Percentiles rank a stretch among this genome's conserved stretches.
phyloP scores from a whole-genome alignment of 1,284 basidiomycete genomes.

The Leccinum insolens region DNA sequence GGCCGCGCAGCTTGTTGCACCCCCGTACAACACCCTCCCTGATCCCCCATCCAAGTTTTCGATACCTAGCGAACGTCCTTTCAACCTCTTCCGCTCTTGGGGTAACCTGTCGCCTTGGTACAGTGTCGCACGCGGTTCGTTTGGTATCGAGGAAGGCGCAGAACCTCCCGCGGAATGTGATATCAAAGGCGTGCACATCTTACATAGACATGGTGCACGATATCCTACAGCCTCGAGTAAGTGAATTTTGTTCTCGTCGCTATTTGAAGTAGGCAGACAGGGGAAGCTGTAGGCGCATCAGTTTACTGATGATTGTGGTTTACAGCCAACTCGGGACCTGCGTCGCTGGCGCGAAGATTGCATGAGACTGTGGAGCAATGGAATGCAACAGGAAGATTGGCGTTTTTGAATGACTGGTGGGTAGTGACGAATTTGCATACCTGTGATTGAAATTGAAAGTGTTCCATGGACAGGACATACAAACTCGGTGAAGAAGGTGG shows the following conservation, averaged over 20 bases:
- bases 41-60: conserved; percentile 6
- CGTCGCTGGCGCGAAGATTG: conserved; percentile 60
- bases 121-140: conserved; percentile 66
- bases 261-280: background rate
- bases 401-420: conserved; percentile 79
- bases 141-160: conserved; percentile 75
- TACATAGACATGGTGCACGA: conserved; percentile 81
- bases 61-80: conserved; percentile 35
- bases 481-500: conserved; percentile 79
- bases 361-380: conserved; percentile 56
- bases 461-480: conserved; percentile 58
- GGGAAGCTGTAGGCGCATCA: background rate
- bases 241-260: conserved; percentile 26
- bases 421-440: conserved; percentile 22
- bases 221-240: conserved; percentile 76
- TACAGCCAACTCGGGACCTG: conserved; percentile 65
- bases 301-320: conserved; percentile 5
- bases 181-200: conserved; percentile 73
- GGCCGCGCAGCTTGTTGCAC: conserved; percentile 65
- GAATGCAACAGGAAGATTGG: conserved; percentile 64
- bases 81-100: conserved; percentile 76
- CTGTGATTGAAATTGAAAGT: conserved; percentile 1
- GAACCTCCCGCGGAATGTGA: conserved; percentile 70
- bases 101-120: conserved; percentile 88
- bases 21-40: conserved; percentile 30